Conservation (phyloP, 1,284 basidiomycete genomes). For the Puccinia coronata region DNA sequence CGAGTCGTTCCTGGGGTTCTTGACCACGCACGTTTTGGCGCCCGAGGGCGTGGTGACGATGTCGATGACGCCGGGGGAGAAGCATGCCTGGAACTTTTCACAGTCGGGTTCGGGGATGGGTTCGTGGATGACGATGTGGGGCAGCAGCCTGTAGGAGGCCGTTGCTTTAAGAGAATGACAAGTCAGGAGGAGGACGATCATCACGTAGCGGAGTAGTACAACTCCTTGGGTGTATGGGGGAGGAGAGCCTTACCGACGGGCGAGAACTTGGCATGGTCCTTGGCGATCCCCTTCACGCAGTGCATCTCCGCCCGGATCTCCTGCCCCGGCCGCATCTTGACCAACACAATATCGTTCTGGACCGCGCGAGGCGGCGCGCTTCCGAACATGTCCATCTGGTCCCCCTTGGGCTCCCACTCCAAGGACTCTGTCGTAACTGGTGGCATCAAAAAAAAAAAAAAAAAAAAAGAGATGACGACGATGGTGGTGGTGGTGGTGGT, state of each 20-base stretch:
- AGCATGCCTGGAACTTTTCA: slow-evolving; percentile 81
- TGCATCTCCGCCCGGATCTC: slow-evolving; percentile 82
- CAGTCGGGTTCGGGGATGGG: slow-evolving; percentile 67
- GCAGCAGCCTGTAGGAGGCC: slow-evolving; percentile 89
- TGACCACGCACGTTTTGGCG: slow-evolving; percentile 68
- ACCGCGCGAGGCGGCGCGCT: slow-evolving; percentile 69
- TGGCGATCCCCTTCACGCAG: slow-evolving; percentile 90
- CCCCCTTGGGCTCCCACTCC: slow-evolving; percentile 81
- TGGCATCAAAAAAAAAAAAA: background rate
- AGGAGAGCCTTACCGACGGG: slow-evolving; percentile 80
- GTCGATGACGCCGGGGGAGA: slow-evolving; percentile 83
- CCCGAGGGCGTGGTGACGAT: slow-evolving; percentile 64
- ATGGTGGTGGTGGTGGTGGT: background rate
- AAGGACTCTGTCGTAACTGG: slow-evolving; percentile 76
- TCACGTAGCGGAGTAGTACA: background rate
- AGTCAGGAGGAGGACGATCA: background rate
- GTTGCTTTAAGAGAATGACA: slow-evolving; percentile 68
- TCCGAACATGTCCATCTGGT: slow-evolving; percentile 66
- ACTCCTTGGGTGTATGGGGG: too few relatives aligned
- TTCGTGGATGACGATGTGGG: slow-evolving; percentile 76
- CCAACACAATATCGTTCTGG: slow-evolving; percentile 82
- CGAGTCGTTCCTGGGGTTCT: slow-evolving; percentile 73
- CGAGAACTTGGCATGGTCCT: slow-evolving; percentile 94
- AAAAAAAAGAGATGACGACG: too few relatives aligned
- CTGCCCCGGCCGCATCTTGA: slow-evolving; percentile 86